Base-by-base conservation (phyloP, 345 rosid species). In the Eucalyptus albens region DNA sequence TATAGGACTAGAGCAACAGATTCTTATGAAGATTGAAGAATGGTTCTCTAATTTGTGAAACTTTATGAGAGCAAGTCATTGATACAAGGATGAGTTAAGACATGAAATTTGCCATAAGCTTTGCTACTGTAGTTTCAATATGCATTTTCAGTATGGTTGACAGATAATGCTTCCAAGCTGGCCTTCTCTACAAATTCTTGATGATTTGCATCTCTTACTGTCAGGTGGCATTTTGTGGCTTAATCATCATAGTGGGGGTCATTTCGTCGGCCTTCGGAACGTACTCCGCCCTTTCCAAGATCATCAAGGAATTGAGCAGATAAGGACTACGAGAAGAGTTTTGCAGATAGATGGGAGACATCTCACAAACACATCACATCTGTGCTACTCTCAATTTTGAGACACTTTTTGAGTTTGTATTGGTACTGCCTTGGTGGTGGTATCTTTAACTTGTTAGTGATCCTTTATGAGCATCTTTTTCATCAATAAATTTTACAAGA, bases 181-280 rank as follows among this genome's bases (percentile, higher is more conserved):
- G 24, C 60, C 67, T 89, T 51, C 50, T 55, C 72, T 5, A 44
- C 50, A 65, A 24, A 51, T 86, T 26, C 87, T 40, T 72, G 37
- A 47, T 11, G 33, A 50, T 45, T 50, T 60, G 31, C 65, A 16
- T 37, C 55, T 89, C 81, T 37, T 82, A 26, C 37, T 44, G 17
- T 89, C 47, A 97, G 99, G 93, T 87, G 85, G 87, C 89, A 56
- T 21, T 94, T 29, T 97, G 99, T 92, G 56, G 92, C 69, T 50
- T 95, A 15, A 93, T 95, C 55, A 94, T 97, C 27, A 86, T 92
- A n/a, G 96, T 97, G 77, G 99, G 99, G 82, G 91, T 90, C 9
- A 88, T 95, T 86, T 94, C 97, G 14, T 93, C 98, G 15, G 94
- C 19, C 8, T 89, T 95, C n/a, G 99, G 99, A 87, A 90, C 99